A percentile compares a stretch with the other conserved stretches of the same genome.
Evolutionary conservation across 768 basidiomycete genomes (phyloP).

Genomic region (Psilocybe cubensis): DNA sequence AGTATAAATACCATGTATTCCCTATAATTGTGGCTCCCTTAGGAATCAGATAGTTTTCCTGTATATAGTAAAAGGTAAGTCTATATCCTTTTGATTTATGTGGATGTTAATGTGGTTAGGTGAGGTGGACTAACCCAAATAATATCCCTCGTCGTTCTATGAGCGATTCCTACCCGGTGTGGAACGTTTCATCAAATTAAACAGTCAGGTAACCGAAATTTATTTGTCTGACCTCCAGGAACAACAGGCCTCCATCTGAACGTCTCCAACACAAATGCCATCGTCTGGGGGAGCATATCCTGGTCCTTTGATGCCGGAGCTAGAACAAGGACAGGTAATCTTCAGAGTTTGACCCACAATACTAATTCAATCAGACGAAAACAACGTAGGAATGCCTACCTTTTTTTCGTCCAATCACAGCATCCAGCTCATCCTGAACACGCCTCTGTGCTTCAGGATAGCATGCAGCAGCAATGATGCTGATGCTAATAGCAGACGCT

Average conservation of each 20-base stretch:
- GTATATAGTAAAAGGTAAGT: not conserved
- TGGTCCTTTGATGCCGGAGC: conserved; percentile 45
- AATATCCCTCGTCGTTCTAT: conserved; percentile 67
- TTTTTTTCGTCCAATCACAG: conserved; percentile 50
- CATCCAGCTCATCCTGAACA: conserved; percentile 60
- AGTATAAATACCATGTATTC: conserved; percentile 54
- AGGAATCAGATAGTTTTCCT: conserved; percentile 56
- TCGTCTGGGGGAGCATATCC: conserved; percentile 43
- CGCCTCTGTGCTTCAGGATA: conserved; percentile 53
- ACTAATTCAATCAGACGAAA: too few species aligned
- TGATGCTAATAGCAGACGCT: conserved; percentile 58
- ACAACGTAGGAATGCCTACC: conserved; percentile 22
- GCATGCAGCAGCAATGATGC: conserved; percentile 61
- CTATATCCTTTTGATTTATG: not conserved
- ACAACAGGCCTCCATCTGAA: conserved; percentile 58
- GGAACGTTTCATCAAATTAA: too few species aligned
- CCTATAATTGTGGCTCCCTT: conserved; percentile 61
- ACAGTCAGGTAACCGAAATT: too few species aligned
- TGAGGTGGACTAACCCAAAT: conserved; percentile 46
- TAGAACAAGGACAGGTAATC: too few species aligned
- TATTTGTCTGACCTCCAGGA: conserved; percentile 36
- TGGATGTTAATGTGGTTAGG: too few species aligned
- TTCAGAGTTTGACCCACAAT: too few species aligned
- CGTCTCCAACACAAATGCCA: conserved; percentile 53
- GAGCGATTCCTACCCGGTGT: conserved; percentile 65